Conservation (phyloP, 371 early-diverging fungal genomes). For the Syncephalastrum monosporum region DNA sequence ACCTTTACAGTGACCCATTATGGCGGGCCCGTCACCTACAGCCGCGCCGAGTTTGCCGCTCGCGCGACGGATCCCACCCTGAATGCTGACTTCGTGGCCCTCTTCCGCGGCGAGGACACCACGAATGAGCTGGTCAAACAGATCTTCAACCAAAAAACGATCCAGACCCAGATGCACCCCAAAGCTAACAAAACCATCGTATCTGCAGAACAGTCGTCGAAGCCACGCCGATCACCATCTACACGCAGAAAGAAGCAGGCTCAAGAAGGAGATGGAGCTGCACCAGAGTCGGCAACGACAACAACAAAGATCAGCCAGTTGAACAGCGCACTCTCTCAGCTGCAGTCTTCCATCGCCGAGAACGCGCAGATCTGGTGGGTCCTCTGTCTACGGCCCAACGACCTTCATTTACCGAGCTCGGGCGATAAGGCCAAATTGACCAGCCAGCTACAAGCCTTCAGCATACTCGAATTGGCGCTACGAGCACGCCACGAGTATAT, state of each 20-base stretch:
- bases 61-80: conserved; percentile 57
- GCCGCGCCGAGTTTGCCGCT: conserved; percentile 62
- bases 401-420: conserved; percentile 52
- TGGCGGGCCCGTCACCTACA: conserved; percentile 68
- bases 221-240: conserved; percentile 44
- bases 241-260: conserved; percentile 13
- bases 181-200: conserved; percentile 45
- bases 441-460: conserved; percentile 52
- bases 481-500: conserved; percentile 56
- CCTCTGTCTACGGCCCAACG: conserved; percentile 76
- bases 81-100: conserved; percentile 74
- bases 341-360: conserved; percentile 70
- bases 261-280: neutral
- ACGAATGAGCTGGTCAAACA: conserved; percentile 36
- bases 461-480: conserved; percentile 48
- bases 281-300: conserved; percentile 5
- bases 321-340: conserved; percentile 55
- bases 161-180: conserved; percentile 53
- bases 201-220: conserved; percentile 49
- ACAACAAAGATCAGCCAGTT: conserved; percentile 41
- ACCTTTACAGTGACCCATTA: conserved; percentile 69
- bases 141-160: conserved; percentile 32
- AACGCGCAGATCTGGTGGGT: conserved; percentile 82
- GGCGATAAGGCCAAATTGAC: conserved; percentile 51
- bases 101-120: conserved; percentile 53